Base-by-base conservation (phyloP, 202 grass and related monocot genomes). In the Zoysia matrella region DNA sequence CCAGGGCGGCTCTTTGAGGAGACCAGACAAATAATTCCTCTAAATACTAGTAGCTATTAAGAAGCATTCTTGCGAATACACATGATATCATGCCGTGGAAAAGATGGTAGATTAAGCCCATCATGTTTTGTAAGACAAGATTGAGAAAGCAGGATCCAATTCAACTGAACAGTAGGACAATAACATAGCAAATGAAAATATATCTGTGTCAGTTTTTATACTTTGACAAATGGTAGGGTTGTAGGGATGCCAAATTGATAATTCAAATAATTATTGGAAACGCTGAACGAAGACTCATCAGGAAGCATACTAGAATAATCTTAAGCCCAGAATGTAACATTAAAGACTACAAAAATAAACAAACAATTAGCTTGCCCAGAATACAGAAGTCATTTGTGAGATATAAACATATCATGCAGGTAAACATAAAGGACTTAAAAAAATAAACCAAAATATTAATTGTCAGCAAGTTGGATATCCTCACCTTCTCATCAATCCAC, bases 401-500 rank as follows among this genome's bases (percentile, higher is more conserved):
- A 49, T 47, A 60, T 12, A 46, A 80, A 9, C 41, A 50, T 71
- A 42, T 44, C 49, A 43, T 65, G 52, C 65, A 15, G 46, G 61
- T 65, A 61, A 14, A 47, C 65, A 69, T 13, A 65, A 56, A 69
- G 43, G 9, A 45, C 30, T 53, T 14, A 30, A 30, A 30, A 30
- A 53, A 82, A 76, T 3, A 43, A 47, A 74, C 83, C 52, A n/a
- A 82, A 45, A 55, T 72, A 79, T 8, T 2, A 40, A 10, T 30
- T 15, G n/a, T 8, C 82, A 39, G 51, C 43, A 30, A 69, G 13
- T 76, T 57, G 40, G 22, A 65, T 58, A 61, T 14, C 42, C 83
- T 77, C 36, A 99, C 93, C 93, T 96, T 99, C 84, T 96, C 97
- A 77, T 99, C 93, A 72, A 99, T 96, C 92, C 92, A 96, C 97